These are phyloP conservation scores for Quercus tomentella DNA, from an alignment of 331 rosid genomes.

Conservation along the genomic window DNA sequence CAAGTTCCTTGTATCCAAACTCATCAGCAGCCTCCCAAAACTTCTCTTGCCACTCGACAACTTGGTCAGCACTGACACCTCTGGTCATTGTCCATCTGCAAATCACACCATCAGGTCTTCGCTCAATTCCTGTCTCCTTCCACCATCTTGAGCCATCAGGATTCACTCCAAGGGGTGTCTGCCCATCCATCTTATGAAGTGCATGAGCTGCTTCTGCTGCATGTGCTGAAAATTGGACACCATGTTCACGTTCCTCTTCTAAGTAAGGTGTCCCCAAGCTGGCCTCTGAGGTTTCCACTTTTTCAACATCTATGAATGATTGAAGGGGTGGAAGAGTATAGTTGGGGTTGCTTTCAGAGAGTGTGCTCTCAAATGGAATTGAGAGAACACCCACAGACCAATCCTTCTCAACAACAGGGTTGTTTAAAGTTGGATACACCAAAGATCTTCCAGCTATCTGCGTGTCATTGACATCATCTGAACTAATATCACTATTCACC, in stretches of 20 bases:
- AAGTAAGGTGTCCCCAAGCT: conserved; percentile 34
- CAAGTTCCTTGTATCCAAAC: conserved; percentile 89
- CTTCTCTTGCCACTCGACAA: conserved; percentile 85
- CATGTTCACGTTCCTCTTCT: conserved; percentile 53
- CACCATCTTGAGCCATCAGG: conserved; percentile 84
- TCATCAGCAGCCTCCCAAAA: conserved; percentile 97
- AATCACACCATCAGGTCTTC: conserved; percentile 79
- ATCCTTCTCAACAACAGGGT: conserved; percentile 65
- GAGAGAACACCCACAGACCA: conserved; percentile 39
- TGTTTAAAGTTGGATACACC: conserved; percentile 21
- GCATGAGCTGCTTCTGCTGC: conserved; percentile 80
- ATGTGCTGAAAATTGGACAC: conserved; percentile 44
- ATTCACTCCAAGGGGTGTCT: conserved; percentile 47
- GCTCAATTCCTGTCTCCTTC: conserved; percentile 83
- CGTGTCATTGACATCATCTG: conserved; percentile 31
- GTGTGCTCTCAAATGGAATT: conserved; percentile 65
- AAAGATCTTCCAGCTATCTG: conserved; percentile 33
- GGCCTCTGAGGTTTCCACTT: conserved; percentile 32
- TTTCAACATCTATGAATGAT: conserved; percentile 49
- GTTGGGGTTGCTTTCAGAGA: conserved; percentile 24
- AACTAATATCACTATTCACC: conserved; percentile 19
- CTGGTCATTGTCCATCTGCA: conserved; percentile 89
- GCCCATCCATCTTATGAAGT: conserved; percentile 38
- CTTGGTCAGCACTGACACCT: conserved; percentile 79
- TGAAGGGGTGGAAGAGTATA: conserved; percentile 68